Conservation (phyloP, 305 asterid genomes). For the Fraxinus nigra region DNA sequence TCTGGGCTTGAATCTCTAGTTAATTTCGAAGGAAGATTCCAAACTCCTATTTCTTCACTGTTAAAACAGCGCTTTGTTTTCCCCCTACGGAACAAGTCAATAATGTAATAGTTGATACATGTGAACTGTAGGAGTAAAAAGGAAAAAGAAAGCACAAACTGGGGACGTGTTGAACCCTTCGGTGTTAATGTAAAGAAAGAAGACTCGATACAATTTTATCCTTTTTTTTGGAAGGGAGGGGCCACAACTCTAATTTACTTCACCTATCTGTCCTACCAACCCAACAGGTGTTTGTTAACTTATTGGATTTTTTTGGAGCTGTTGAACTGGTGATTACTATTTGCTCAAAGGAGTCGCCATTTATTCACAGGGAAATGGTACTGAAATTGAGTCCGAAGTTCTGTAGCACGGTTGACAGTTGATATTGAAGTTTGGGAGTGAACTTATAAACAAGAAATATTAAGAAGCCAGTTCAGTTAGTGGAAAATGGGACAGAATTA, state of each 20-base stretch:
- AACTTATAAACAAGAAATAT: background rate
- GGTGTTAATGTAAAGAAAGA: slow-evolving; percentile 1
- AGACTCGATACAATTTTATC: background rate
- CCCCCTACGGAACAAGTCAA: background rate
- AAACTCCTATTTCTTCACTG: background rate
- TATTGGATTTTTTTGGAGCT: background rate
- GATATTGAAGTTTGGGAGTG: background rate
- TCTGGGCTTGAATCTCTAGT: slow-evolving; percentile 15
- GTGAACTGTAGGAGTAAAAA: background rate
- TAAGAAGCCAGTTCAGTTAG: background rate
- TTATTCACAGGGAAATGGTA: background rate
- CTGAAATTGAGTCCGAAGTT: background rate
- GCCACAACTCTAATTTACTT: background rate
- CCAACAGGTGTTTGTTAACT: background rate
- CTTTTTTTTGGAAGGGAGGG: slow-evolving; percentile 6
- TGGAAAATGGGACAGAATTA: background rate
- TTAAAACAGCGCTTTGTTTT: background rate
- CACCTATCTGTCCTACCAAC: background rate
- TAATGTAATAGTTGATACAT: background rate
- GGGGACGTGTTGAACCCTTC: background rate
- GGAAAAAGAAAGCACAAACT: background rate
- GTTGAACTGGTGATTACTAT: slow-evolving; percentile 2
- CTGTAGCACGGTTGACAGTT: background rate
- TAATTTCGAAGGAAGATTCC: slow-evolving; percentile 4
- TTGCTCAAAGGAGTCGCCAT: slow-evolving; percentile 5